These are phyloP conservation scores for Ceratocystis cubensis DNA, from an alignment of 2,329 filamentous ascomycete genomes.

Conservation along the genomic window DNA sequence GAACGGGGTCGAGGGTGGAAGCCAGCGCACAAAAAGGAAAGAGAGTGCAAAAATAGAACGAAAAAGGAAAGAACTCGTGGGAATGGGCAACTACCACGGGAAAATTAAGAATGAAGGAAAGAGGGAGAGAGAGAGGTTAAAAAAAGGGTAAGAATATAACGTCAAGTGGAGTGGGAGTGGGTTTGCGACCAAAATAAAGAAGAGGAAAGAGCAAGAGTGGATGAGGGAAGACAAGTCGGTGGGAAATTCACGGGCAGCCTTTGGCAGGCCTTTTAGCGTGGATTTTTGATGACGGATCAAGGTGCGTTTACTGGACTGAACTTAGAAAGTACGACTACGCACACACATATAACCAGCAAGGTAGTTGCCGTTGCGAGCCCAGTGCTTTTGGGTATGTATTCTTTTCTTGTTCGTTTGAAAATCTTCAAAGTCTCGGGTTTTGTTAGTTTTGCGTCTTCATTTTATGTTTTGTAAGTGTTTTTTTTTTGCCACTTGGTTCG, in stretches of 20 bases:
- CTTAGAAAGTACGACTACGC: conserved; percentile 3
- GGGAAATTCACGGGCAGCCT: background rate
- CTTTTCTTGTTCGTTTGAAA: background rate
- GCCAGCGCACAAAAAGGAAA: conserved; percentile 5
- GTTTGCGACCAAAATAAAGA: conserved; percentile 4
- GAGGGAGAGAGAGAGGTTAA: background rate
- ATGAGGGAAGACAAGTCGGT: background rate
- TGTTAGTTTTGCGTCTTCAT: background rate
- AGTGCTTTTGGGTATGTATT: conserved; percentile 1
- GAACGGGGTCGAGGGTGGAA: background rate
- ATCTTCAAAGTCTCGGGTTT: background rate
- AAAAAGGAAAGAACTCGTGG: background rate
- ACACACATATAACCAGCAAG: background rate
- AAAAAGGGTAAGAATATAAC: background rate
- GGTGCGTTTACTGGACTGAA: conserved; percentile 6
- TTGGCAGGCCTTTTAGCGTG: conserved; percentile 8
- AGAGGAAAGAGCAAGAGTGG: background rate
- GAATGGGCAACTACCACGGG: background rate
- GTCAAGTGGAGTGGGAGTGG: background rate
- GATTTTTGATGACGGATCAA: conserved; percentile 4
- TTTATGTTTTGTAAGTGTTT: background rate
- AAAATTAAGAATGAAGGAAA: background rate
- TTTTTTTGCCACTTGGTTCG: no score
- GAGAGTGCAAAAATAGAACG: background rate
- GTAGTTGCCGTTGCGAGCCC: conserved; percentile 9